A percentile compares a stretch with the other conserved stretches of the same genome.
These are phyloP conservation scores for Saccharomycopsis malanga DNA, from an alignment of 805 yeast genomes.

Conservation along the genomic window DNA sequence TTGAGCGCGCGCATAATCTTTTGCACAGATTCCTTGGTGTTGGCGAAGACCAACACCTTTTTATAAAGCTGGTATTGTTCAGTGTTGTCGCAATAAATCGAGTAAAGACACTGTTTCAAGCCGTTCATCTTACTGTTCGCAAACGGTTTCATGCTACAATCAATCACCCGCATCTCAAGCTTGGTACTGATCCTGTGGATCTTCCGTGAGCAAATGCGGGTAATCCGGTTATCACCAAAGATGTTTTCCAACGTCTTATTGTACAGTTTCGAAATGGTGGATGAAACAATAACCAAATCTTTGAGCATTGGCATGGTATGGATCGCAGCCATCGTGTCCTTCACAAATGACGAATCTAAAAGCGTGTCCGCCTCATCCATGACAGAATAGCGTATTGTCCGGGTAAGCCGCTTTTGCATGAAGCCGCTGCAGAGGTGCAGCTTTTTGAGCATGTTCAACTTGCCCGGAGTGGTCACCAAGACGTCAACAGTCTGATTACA, in stretches of 20 bases:
- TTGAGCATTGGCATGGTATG: constrained; percentile 41
- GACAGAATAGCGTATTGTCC: constrained; percentile 49
- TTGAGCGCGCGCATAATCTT: constrained; percentile 48
- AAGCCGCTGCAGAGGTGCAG: constrained; percentile 25
- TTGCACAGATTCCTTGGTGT: constrained; percentile 57
- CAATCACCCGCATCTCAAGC: constrained; percentile 65
- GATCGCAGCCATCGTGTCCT: constrained; percentile 44
- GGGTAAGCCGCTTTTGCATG: constrained; percentile 29
- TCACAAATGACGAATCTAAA: constrained; percentile 13
- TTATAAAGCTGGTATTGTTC: constrained; percentile 64
- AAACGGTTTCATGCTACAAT: constrained; percentile 72
- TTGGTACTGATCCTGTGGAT: constrained; percentile 79
- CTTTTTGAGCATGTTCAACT: constrained; percentile 45
- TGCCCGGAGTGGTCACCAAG: constrained; percentile 80
- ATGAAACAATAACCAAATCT: constrained; percentile 74
- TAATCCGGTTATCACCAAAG: constrained; percentile 51
- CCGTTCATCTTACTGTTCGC: constrained; percentile 80
- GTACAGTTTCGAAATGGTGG: constrained; percentile 81
- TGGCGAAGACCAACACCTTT: constrained; percentile 79
- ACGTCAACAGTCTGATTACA: constrained; percentile 54
- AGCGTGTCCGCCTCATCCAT: constrained; percentile 84
- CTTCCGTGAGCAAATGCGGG: constrained; percentile 66
- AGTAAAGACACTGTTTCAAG: constrained; percentile 79
- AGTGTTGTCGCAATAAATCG: constrained; percentile 76
- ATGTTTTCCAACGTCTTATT: constrained; percentile 49